Conservation (phyloP, 164 flowering plant genomes). For the Paratinospora sagittata region DNA sequence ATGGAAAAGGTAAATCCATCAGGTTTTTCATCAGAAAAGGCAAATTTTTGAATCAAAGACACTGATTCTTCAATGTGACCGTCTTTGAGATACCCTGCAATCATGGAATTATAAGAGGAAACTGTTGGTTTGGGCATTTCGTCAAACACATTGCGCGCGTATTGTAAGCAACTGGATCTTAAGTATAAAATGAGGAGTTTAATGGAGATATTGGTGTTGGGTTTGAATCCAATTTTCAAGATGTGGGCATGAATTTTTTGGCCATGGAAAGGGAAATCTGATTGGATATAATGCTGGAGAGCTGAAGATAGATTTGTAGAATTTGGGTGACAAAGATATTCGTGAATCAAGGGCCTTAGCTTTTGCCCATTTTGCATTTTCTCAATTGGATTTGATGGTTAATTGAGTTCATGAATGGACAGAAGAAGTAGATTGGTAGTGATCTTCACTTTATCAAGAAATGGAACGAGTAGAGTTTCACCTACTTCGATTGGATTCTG, state of each 20-base stretch:
- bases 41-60: slow-evolving; percentile 35
- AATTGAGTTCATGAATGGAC: no score
- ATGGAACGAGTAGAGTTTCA: no score
- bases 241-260: slow-evolving; percentile 63
- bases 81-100: slow-evolving; percentile 58
- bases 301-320: slow-evolving; percentile 35
- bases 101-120: slow-evolving; percentile 74
- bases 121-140: slow-evolving; percentile 55
- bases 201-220: slow-evolving; percentile 57
- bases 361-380: slow-evolving; percentile 27
- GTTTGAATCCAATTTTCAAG: slow-evolving; percentile 56
- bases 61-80: slow-evolving; percentile 38
- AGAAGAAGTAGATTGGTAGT: no score
- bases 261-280: slow-evolving; percentile 54
- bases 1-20: slow-evolving; percentile 76
- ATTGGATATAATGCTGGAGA: slow-evolving; percentile 64
- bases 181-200: slow-evolving; percentile 62
- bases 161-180: slow-evolving; percentile 37
- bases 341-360: slow-evolving; percentile 10
- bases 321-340: slow-evolving; percentile 18
- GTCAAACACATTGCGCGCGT: slow-evolving; percentile 68
- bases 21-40: slow-evolving; percentile 40
- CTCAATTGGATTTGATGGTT: no score
- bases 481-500: no score
- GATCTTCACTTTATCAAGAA: no score